These are phyloP conservation scores for Phallus indusiatus DNA, from an alignment of 768 basidiomycete genomes.

Conservation along the genomic window DNA sequence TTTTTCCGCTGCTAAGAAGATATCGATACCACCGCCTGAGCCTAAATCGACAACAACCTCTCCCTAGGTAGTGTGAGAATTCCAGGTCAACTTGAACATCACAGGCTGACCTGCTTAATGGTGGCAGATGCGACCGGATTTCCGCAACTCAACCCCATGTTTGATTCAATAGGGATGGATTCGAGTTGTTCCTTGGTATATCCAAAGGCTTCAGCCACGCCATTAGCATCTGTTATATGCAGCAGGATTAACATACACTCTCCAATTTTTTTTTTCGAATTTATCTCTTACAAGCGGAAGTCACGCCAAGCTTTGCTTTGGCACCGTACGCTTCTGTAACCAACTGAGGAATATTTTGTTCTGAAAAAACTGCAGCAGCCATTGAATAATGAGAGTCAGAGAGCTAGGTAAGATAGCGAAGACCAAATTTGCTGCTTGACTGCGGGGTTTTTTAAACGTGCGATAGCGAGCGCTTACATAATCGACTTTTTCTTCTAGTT, in stretches of 20 bases:
- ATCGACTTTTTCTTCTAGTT: too few species aligned
- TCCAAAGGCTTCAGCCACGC: slow-evolving; percentile 36
- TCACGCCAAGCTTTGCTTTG: background rate
- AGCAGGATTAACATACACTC: background rate
- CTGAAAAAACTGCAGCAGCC: background rate
- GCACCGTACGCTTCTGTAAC: slow-evolving; percentile 2
- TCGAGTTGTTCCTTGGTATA: slow-evolving; percentile 35
- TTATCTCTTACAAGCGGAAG: background rate
- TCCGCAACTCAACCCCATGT: slow-evolving; percentile 47
- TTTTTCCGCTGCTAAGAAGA: slow-evolving; percentile 42
- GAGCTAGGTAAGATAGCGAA: too few species aligned
- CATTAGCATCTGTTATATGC: slow-evolving; percentile 19
- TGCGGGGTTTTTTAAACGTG: too few species aligned
- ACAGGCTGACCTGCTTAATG: slow-evolving; percentile 33
- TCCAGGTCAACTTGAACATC: background rate
- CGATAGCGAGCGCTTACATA: too few species aligned
- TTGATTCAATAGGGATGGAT: slow-evolving; percentile 32
- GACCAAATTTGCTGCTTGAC: too few species aligned
- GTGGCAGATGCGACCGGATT: slow-evolving; percentile 39
- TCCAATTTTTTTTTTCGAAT: background rate
- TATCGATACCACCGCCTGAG: slow-evolving; percentile 46
- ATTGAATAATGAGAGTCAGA: too few species aligned
- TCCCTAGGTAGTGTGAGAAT: slow-evolving; percentile 30
- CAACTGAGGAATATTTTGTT: background rate
- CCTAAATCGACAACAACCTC: slow-evolving; percentile 50